Conservation (phyloP, 2,329 filamentous ascomycete genomes). For the Botrytis medusae region DNA sequence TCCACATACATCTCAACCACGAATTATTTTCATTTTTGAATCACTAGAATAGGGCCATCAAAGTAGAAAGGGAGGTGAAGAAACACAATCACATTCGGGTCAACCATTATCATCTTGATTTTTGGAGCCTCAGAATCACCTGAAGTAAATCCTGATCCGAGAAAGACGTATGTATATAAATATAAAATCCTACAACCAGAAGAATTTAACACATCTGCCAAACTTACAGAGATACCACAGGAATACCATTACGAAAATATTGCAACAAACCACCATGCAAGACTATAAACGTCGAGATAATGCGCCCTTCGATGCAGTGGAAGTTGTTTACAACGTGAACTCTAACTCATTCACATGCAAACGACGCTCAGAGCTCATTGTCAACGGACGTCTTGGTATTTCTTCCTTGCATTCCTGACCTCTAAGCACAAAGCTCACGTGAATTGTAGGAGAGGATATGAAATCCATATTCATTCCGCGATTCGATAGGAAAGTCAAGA, state of each 20-base stretch:
- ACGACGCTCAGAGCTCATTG: not conserved
- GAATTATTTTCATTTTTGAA: not conserved
- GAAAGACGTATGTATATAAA: not conserved
- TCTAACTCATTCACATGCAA: not conserved
- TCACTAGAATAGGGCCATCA: not conserved
- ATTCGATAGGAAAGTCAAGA: not conserved
- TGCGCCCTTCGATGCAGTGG: not conserved
- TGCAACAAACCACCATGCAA: not conserved
- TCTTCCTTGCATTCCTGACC: not conserved
- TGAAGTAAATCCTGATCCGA: not conserved
- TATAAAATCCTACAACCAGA: not conserved
- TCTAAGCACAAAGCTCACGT: not conserved
- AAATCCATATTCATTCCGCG: not conserved
- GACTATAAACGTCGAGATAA: not conserved
- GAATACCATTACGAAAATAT: not conserved
- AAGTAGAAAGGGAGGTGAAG: not conserved
- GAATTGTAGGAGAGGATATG: not conserved
- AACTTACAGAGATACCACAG: not conserved
- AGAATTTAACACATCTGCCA: not conserved
- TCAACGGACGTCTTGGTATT: not conserved
- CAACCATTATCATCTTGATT: not conserved
- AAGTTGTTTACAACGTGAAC: not conserved
- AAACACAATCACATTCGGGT: not conserved
- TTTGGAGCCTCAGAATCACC: not conserved
- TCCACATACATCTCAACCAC: not conserved